Evolutionary conservation across 257 asterid genomes (phyloP).

Genomic region (Leptodermis oblonga): DNA sequence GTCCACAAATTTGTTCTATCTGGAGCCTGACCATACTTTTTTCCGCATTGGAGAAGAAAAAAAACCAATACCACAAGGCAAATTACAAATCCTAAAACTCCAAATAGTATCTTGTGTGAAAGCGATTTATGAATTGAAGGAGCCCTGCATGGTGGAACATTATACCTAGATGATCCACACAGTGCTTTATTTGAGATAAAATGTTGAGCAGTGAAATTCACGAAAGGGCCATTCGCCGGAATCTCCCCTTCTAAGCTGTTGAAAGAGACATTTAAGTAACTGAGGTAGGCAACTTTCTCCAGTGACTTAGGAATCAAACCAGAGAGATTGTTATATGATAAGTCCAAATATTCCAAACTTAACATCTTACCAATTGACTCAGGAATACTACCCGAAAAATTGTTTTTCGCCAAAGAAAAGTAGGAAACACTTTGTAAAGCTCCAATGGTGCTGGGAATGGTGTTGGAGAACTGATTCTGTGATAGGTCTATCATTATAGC

Average conservation of each 20-base stretch:
- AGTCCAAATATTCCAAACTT: not conserved
- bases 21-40: too few relatives aligned
- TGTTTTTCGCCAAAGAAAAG: not conserved
- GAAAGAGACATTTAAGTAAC: not conserved
- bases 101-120: too few relatives aligned
- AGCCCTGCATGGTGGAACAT: too few relatives aligned
- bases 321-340: not conserved
- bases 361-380: not conserved
- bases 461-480: not conserved
- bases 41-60: too few relatives aligned
- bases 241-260: constrained; percentile 3
- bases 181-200: too few relatives aligned
- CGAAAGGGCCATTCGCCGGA: not conserved
- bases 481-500: not conserved
- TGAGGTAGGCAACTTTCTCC: not conserved
- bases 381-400: not conserved
- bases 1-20: too few relatives aligned
- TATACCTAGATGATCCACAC: too few relatives aligned
- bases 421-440: not conserved
- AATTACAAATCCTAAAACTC: too few relatives aligned
- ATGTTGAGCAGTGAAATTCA: too few relatives aligned
- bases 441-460: not conserved
- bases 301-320: not conserved
- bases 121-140: too few relatives aligned
- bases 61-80: too few relatives aligned